Percentiles rank a stretch among this genome's conserved stretches.
Evolutionary conservation across 345 rosid species (phyloP).

Genomic region (Linum tenue): DNA sequence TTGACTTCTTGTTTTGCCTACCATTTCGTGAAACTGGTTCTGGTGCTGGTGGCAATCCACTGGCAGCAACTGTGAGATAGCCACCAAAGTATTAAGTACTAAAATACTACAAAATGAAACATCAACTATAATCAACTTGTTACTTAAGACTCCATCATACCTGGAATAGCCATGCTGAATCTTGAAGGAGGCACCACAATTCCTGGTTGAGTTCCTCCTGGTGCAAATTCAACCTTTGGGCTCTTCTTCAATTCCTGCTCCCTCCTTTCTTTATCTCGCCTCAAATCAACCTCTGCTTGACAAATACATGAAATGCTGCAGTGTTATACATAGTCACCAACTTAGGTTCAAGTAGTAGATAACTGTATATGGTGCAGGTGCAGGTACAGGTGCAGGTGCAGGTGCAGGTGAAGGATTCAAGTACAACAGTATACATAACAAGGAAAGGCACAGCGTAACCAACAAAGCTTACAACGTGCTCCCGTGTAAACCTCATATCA

Average conservation of each 20-base stretch:
- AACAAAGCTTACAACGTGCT: neutral
- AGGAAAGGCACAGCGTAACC: too few species aligned
- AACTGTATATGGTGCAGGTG: too few species aligned
- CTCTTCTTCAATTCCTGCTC: constrained; percentile 78
- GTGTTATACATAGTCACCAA: neutral
- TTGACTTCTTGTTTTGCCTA: constrained; percentile 78
- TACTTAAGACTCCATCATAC: constrained; percentile 17
- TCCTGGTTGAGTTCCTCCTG: constrained; percentile 58
- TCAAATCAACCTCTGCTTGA: constrained; percentile 66
- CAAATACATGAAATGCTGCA: constrained; percentile 8
- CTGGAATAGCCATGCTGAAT: constrained; percentile 56
- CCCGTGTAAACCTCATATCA: neutral
- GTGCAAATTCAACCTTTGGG: constrained; percentile 65
- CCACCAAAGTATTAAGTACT: constrained; percentile 23
- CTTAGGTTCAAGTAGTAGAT: too few species aligned
- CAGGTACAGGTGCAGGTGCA: too few species aligned
- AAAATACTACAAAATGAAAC: neutral
- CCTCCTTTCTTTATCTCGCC: constrained; percentile 72
- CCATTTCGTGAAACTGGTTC: constrained; percentile 50
- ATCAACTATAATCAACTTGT: neutral
- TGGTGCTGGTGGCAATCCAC: constrained; percentile 35
- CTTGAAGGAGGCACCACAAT: constrained; percentile 36
- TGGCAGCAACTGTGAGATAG: constrained; percentile 26
- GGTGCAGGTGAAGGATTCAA: too few species aligned
- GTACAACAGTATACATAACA: too few species aligned